phyloP scores from a whole-genome alignment of 129 eudicot genomes.

The Glebionis coronaria region DNA sequence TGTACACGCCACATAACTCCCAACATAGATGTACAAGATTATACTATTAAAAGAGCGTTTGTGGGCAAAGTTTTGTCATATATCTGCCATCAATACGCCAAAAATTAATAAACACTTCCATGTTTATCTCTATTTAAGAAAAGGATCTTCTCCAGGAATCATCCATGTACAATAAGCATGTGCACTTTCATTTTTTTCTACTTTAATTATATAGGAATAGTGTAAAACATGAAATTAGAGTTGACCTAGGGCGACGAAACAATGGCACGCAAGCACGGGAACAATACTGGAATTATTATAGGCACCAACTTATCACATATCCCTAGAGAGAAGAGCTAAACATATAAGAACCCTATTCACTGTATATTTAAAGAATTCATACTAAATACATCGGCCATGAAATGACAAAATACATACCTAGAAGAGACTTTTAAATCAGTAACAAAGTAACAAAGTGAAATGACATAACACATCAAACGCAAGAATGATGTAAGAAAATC shows the following conservation, averaged over 20 bases:
- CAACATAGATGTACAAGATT: conserved; percentile 76
- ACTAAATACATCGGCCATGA: conserved; percentile 16
- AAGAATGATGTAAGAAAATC: not conserved
- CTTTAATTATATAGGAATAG: not conserved
- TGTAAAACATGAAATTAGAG: conserved; percentile 12
- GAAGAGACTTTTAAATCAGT: too few relatives aligned
- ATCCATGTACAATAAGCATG: not conserved
- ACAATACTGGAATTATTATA: conserved; percentile 66
- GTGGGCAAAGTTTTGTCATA: conserved; percentile 67
- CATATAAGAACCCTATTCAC: conserved; percentile 95
- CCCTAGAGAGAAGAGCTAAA: conserved; percentile 77
- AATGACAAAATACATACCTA: conserved; percentile 1
- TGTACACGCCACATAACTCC: conserved; percentile 90
- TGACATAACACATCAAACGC: too few relatives aligned
- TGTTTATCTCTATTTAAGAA: conserved; percentile 1
- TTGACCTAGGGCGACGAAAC: conserved; percentile 94
- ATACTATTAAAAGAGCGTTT: conserved; percentile 75
- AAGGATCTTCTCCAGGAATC: conserved; percentile 10
- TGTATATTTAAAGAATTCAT: conserved; percentile 32
- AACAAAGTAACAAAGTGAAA: too few relatives aligned
- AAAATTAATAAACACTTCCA: conserved; percentile 3
- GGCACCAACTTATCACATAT: conserved; percentile 89
- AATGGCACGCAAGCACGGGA: conserved; percentile 81
- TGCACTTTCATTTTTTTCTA: too few relatives aligned
- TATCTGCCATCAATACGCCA: conserved; percentile 45